A percentile compares a stretch with the other conserved stretches of the same genome.
phyloP scores from a whole-genome alignment of 192 early-diverging fungal genomes.

The Dissophora globulifera region DNA sequence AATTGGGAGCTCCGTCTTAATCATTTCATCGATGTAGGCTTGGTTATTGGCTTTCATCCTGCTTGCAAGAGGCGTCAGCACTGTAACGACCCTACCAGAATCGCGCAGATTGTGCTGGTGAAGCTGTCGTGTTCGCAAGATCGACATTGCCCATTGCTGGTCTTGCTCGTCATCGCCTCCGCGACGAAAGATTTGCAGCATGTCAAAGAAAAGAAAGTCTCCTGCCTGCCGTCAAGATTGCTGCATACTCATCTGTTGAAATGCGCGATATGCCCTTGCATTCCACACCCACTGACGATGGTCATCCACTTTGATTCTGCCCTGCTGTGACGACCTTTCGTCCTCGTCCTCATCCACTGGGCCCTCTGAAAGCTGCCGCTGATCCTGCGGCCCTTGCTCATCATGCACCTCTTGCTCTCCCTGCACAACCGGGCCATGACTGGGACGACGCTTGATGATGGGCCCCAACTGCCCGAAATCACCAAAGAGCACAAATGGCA shows the following conservation, averaged over 20 bases:
- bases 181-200: slow-evolving; percentile 10
- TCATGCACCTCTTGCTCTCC: no score
- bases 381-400: no score
- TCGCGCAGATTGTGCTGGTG: no score
- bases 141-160: neutral
- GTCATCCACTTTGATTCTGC: no score
- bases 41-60: slow-evolving; percentile 1
- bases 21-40: neutral
- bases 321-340: no score
- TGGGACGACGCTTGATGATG: no score
- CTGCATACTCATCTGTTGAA: slow-evolving; percentile 6
- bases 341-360: no score
- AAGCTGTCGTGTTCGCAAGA: neutral
- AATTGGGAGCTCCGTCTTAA: neutral
- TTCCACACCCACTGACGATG: slow-evolving; percentile 20
- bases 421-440: no score
- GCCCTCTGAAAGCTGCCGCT: no score
- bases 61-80: slow-evolving; percentile 4
- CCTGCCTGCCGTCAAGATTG: slow-evolving; percentile 15
- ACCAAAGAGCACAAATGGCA: slow-evolving; percentile 10
- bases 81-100: neutral
- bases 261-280: slow-evolving; percentile 3
- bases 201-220: slow-evolving; percentile 7
- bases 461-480: slow-evolving; percentile 25
- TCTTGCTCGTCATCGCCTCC: no score